Evolutionary conservation across 495 filamentous ascomycete species (phyloP).

Genomic region (Podospora tetraspora): DNA sequence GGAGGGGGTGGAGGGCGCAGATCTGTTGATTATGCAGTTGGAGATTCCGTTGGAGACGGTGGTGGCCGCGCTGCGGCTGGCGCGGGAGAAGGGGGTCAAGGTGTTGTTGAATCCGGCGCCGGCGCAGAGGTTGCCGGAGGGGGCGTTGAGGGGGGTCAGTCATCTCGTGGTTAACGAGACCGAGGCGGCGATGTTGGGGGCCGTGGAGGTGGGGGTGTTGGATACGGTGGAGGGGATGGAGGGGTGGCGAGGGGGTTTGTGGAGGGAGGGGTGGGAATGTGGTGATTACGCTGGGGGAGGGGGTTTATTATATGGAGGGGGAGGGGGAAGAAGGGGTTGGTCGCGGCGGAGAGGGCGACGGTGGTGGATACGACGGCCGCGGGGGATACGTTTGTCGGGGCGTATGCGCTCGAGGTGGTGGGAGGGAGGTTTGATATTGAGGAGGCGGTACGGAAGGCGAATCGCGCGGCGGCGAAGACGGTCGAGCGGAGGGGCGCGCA

Average conservation of each 20-base stretch:
- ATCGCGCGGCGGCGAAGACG: constrained; percentile 66
- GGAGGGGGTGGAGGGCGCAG: constrained; percentile 33
- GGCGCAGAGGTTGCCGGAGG: constrained; percentile 61
- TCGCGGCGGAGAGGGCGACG: constrained; percentile 54
- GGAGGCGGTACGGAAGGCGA: constrained; percentile 61
- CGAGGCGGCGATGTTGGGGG: constrained; percentile 70
- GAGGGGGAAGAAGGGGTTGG: constrained; percentile 31
- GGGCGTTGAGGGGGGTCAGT: constrained; percentile 62
- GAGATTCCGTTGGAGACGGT: constrained; percentile 76
- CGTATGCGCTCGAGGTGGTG: constrained; percentile 67
- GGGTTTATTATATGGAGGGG: constrained; percentile 54
- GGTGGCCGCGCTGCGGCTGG: constrained; percentile 55
- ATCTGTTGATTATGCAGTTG: constrained; percentile 78
- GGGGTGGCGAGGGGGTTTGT: constrained; percentile 56
- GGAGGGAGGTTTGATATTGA: constrained; percentile 45
- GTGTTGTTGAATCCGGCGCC: constrained; percentile 84
- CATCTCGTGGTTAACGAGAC: constrained; percentile 89
- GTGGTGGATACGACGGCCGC: constrained; percentile 94
- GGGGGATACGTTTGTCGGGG: constrained; percentile 91
- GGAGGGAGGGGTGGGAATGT: constrained; percentile 64
- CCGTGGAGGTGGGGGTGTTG: constrained; percentile 43
- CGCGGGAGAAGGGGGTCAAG: constrained; percentile 44
- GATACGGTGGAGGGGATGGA: constrained; percentile 42
- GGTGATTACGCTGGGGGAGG: constrained; percentile 77
- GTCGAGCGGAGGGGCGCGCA: constrained; percentile 79